Conservation (phyloP, 2,329 filamentous ascomycete species). For the Amauroascus verrucosus region DNA sequence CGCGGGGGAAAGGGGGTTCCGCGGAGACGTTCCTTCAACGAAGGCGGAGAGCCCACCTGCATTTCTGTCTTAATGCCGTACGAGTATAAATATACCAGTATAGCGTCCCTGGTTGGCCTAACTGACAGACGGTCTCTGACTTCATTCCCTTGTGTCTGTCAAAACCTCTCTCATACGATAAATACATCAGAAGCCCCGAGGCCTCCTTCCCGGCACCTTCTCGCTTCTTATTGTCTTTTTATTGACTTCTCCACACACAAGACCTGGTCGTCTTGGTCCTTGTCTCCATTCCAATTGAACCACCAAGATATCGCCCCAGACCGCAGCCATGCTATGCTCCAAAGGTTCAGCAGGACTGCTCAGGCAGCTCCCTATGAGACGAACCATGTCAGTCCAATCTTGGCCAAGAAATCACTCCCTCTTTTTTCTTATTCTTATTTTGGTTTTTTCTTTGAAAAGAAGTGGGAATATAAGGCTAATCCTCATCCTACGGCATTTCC, state of each 20-base stretch:
- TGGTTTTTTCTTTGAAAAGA: too few species aligned
- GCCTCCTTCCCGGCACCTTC: not conserved
- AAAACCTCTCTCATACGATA: not conserved
- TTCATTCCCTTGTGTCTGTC: not conserved
- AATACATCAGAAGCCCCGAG: not conserved
- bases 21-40: not conserved
- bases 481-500: not conserved
- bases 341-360: slow-evolving; percentile 5
- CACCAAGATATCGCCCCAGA: not conserved
- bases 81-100: not conserved
- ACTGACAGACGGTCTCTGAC: not conserved
- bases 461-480: not conserved
- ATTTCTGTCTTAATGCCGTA: too few species aligned
- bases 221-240: not conserved
- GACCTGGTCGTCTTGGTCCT: not conserved
- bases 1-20: not conserved
- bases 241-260: not conserved
- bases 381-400: slow-evolving; percentile 4
- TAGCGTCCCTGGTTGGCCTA: not conserved
- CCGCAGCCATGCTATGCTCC: not conserved
- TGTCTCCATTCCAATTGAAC: not conserved
- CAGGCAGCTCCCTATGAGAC: slow-evolving; percentile 1
- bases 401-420: not conserved
- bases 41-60: too few species aligned
- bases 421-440: not conserved